phyloP scores from a whole-genome alignment of 345 rosid species.

The Bruguiera gymnorhiza region DNA sequence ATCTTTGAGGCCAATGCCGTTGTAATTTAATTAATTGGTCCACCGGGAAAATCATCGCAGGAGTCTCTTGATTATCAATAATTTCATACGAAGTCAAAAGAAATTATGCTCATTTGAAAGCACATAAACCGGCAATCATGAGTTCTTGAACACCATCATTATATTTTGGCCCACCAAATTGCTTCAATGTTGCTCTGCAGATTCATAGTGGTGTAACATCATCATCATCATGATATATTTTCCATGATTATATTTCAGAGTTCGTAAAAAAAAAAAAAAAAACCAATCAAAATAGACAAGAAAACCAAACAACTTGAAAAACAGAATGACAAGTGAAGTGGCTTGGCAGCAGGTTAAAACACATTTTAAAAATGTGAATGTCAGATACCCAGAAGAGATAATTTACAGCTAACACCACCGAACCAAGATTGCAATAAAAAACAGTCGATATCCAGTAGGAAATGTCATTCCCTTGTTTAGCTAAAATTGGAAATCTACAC shows the following conservation, averaged over 20 bases:
- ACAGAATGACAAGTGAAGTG: too few relatives aligned
- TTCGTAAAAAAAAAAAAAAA: too few relatives aligned
- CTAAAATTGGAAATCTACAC: slow-evolving; percentile 1
- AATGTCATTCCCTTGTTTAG: neutral
- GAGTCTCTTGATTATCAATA: neutral
- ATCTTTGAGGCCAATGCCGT: neutral
- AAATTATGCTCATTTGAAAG: slow-evolving; percentile 14
- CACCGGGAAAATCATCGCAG: slow-evolving; percentile 17
- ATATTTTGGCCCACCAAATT: slow-evolving; percentile 26
- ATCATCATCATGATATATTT: neutral
- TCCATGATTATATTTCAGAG: neutral
- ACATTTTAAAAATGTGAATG: too few relatives aligned
- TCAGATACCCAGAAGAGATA: too few relatives aligned
- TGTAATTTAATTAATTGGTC: slow-evolving; percentile 1
- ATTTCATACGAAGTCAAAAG: slow-evolving; percentile 13
- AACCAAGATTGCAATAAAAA: neutral
- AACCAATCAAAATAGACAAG: too few relatives aligned
- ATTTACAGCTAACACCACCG: neutral
- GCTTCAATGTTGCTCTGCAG: slow-evolving; percentile 5
- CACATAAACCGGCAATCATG: slow-evolving; percentile 25
- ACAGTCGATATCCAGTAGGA: neutral
- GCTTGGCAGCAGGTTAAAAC: too few relatives aligned
- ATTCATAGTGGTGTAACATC: neutral
- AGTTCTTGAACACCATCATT: slow-evolving; percentile 28
- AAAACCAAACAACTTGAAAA: too few relatives aligned